Base-by-base conservation (phyloP, 2,329 filamentous ascomycete genomes). In the Fusarium graminum region DNA sequence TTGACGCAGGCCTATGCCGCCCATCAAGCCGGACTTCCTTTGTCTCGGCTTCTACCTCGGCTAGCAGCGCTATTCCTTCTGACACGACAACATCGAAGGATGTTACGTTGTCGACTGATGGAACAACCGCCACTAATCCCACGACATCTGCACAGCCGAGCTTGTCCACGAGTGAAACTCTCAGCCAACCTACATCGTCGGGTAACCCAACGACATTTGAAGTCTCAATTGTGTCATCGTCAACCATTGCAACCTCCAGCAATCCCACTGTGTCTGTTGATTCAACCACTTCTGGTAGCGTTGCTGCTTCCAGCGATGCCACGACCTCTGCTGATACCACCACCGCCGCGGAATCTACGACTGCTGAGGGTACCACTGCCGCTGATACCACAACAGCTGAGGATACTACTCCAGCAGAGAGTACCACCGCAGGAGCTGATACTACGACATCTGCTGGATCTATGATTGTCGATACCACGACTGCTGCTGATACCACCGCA, bases 1-100 rank as follows among this genome's bases (percentile, higher is more conserved):
- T 58, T 2, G 22, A 59, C 1, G 56, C 56, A 9, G 36, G 56
- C 13, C 38, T 41, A 1, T 59, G 56, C 9, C 56, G 56, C 11
- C 56, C 56, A 4, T 38, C 25, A 14, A 58, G 8, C 26, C 41
- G 3, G 17, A 47, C 41, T 14, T 41, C 51, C 2, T 19, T 16
- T 1, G 28, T 34, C 14, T n/a, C 56, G 7, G 9, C 39, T 9
- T 52, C 53, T 1, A 6, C 14, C 1, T 32, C 42, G 2, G 53
- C 17, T 9, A 53, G n/a, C 1, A 39, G 38, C 16, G 9, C n/a
- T 2, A 10, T 19, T 9, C 1, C 4, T 4, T 10, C 39, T 12
- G 38, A 26, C 10, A 34, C 43, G 0, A 12, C n/a, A 1, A 34
- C 30, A 7, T 43, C 30, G 2, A 11, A n/a, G 1, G 26, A 40